Base-by-base conservation (phyloP, 305 asterid species). In the Ruellia speciosa region DNA sequence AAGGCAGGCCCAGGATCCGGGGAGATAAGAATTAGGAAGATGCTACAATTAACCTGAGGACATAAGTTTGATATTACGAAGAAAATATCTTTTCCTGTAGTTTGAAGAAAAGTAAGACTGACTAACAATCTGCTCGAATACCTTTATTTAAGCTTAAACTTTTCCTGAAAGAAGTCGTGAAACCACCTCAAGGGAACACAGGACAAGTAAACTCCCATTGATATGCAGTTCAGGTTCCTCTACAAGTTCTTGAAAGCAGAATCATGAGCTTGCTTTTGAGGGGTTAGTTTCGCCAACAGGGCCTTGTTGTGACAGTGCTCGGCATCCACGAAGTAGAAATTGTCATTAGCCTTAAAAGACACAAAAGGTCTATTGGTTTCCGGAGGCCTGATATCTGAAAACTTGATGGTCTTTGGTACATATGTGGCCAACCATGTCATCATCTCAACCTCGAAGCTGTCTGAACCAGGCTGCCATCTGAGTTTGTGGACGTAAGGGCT, bases 381-480 rank as follows among this genome's bases (percentile, higher is more conserved):
- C 7, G 90, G 64, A 7, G 56, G 82, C 64, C 74, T 76, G 72
- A 79, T 77, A 65, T 82, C 90, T 2, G 86, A 62, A 76, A 89
- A 89, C 70, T 81, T 84, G 70, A 86, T 75, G 2, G 94, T 86
- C 72, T 37, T 82, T 0, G 89, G 84, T 20, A 66, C 46, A 49
- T 19, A 77, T 14, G 90, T 80, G 0, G 90, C 88, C 71, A 89
- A 43, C 95, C 94, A 89, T 0, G 97, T 67, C 90, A 89, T 73
- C 90, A 81, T 86, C 54, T 89, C 94, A n/a, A 84, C 97, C 75
- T 89, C 90, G 18, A 89, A 89, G 73, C 74, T 75, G 67, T 86
- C 97, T 0, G 96, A 81, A 37, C 96, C 97, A 3, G 97, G 96
- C 70, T 76, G 87, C 97, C 97, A 90, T 45, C 81, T 81, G 56